Base-by-base conservation (phyloP, 78 protist genomes). In the Cavenderia fasciculata region DNA sequence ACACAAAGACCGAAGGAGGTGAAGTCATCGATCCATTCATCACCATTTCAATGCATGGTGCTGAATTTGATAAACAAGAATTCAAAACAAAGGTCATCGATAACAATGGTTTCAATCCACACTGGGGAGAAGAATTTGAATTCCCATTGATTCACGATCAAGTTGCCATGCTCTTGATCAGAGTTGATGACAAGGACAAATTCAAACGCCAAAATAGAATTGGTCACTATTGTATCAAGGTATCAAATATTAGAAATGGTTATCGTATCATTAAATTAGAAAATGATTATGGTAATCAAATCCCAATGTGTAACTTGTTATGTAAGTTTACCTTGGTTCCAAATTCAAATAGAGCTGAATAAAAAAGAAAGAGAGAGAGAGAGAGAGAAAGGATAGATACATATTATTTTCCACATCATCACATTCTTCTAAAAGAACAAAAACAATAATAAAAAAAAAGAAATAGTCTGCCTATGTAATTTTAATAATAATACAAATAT, bases 71-170 rank as follows among this genome's bases (percentile, higher is more conserved):
- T 29, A 44, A 61, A 41, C 33, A 34, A 19, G 31, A 38, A 44
- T 70, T 34, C 7, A 77, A 70, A 46, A 90, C 94, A 0, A 66
- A 70, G 40, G 52, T 43, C 1, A 70, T 77, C 27, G 68, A 74
- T 41, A 90, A 90, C 51, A 90, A 90, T 72, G 94, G 94, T 38
- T 78, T 90, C 74, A 90, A 78, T 68, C 94, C 94, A 44, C 57
- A 82, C 71, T 90, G 94, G 94, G 86, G 82, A 19, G 82, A 77
- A 25, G 65, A 76, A 52, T 77, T 66, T 52, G 61, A 19, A 29
- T 90, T 90, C 73, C 44, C 68, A 10, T 47, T 90, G 31, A 27
- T 21, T 18, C 38, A 76, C 29, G 38, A 66, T 74, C 89, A 90
- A 46, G 19, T 90, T 12, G 87, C 74, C 14, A 44, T 82, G 62